Percentiles rank a stretch among this genome's conserved stretches.
These are phyloP conservation scores for Yamadazyma dushanensis DNA, from an alignment of 1,139 yeast species.

Conservation along the genomic window DNA sequence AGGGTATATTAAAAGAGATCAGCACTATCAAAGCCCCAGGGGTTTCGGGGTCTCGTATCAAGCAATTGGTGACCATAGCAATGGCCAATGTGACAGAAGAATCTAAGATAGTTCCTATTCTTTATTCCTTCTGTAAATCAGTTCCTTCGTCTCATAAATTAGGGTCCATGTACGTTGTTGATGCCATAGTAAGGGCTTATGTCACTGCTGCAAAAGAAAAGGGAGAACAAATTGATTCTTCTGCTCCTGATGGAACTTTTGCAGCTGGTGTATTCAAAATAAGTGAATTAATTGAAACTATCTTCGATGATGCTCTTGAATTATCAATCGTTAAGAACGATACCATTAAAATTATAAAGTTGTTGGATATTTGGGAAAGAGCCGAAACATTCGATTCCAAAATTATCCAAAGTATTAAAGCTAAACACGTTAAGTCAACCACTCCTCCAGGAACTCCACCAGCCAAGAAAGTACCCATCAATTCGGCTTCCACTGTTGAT, in stretches of 20 bases:
- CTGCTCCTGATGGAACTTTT: slow-evolving; percentile 68
- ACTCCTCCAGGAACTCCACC: slow-evolving; percentile 62
- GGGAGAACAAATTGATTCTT: slow-evolving; percentile 43
- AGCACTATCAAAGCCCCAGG: slow-evolving; percentile 84
- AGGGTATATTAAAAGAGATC: slow-evolving; percentile 69
- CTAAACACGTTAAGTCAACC: slow-evolving; percentile 57
- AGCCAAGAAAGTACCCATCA: slow-evolving; percentile 21
- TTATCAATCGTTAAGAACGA: slow-evolving; percentile 52
- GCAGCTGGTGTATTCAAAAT: slow-evolving; percentile 71
- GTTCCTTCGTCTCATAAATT: slow-evolving; percentile 82
- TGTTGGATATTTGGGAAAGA: slow-evolving; percentile 91
- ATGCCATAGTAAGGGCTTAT: slow-evolving; percentile 85
- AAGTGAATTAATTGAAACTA: slow-evolving; percentile 56
- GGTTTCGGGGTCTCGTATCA: slow-evolving; percentile 93
- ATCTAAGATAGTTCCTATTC: slow-evolving; percentile 56
- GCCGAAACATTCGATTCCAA: slow-evolving; percentile 72
- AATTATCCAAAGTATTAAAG: slow-evolving; percentile 54
- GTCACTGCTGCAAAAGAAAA: slow-evolving; percentile 69
- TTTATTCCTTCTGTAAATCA: slow-evolving; percentile 69
- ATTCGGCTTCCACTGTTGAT: slow-evolving; percentile 1
- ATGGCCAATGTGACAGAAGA: slow-evolving; percentile 61
- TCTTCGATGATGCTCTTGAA: slow-evolving; percentile 60
- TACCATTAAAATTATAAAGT: slow-evolving; percentile 72
- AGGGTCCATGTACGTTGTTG: slow-evolving; percentile 88
- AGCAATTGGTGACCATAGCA: slow-evolving; percentile 78